Conservation (phyloP, 2,329 filamentous ascomycete genomes). For the Microsporum ferrugineum region DNA sequence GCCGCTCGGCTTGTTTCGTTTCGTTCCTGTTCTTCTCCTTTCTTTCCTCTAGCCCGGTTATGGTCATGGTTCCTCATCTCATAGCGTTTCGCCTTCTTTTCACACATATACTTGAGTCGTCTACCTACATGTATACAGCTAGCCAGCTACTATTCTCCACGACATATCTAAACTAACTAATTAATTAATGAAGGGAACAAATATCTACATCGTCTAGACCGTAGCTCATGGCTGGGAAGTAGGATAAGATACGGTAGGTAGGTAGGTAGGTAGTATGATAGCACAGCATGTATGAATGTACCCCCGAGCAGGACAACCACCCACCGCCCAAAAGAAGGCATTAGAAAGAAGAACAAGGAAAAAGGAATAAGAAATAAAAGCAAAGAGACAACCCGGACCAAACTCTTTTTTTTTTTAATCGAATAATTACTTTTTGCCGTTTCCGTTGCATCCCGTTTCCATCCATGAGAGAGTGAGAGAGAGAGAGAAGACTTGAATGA, state of each 20-base stretch:
- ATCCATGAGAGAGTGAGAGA: neutral
- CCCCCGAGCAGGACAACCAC: neutral
- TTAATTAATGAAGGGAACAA: neutral
- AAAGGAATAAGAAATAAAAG: neutral
- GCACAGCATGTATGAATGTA: too few species aligned
- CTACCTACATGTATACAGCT: neutral
- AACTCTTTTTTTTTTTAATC: neutral
- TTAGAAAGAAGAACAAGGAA: neutral
- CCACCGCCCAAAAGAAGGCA: neutral
- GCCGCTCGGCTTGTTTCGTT: neutral
- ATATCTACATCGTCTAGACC: neutral
- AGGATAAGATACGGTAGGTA: neutral
- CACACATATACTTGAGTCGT: neutral
- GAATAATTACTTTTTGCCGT: neutral
- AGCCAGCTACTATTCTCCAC: neutral
- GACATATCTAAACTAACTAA: neutral
- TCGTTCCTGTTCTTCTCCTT: neutral
- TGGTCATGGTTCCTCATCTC: neutral
- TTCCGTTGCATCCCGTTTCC: neutral
- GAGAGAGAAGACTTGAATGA: neutral
- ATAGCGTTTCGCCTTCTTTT: neutral
- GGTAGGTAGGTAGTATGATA: neutral
- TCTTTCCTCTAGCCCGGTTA: neutral
- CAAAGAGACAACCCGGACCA: neutral
- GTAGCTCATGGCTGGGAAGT: neutral